Percentiles rank a stretch among this genome's conserved stretches.
Conservation (phyloP, 768 basidiomycete species). For the Phylloporus arenicola region DNA sequence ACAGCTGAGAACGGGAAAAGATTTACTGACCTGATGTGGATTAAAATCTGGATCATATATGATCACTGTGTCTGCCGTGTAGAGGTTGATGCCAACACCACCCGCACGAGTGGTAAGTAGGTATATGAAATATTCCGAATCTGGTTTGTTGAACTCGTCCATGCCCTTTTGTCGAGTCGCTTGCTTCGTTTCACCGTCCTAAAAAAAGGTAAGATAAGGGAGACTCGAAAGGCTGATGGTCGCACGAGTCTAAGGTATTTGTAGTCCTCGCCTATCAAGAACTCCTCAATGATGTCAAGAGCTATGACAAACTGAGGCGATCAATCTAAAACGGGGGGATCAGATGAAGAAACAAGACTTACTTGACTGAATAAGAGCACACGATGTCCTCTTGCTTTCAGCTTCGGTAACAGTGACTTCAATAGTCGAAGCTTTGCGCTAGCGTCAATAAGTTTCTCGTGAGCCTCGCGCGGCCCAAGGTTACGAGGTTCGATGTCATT, state of each 20-base stretch:
- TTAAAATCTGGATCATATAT: slow-evolving; percentile 97
- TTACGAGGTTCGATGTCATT: slow-evolving; percentile 72
- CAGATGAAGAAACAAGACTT: slow-evolving; percentile 13
- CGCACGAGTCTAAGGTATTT: slow-evolving; percentile 74
- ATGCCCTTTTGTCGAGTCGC: slow-evolving; percentile 86
- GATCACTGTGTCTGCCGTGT: slow-evolving; percentile 90
- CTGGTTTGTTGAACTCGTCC: slow-evolving; percentile 88
- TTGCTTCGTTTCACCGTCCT: slow-evolving; percentile 91
- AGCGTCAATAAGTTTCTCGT: slow-evolving; percentile 74
- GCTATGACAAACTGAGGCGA: slow-evolving; percentile 76
- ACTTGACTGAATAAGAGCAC: slow-evolving; percentile 92
- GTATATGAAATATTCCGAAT: slow-evolving; percentile 87
- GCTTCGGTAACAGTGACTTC: slow-evolving; percentile 71
- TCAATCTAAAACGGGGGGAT: background rate
- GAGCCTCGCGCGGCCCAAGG: slow-evolving; percentile 52
- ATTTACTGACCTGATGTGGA: slow-evolving; percentile 75
- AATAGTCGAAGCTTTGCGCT: slow-evolving; percentile 84
- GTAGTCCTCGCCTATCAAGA: slow-evolving; percentile 72
- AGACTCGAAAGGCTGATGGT: slow-evolving; percentile 2
- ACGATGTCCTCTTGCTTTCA: slow-evolving; percentile 81
- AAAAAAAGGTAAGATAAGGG: slow-evolving; percentile 7
- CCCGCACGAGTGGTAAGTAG: slow-evolving; percentile 90
- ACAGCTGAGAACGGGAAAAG: background rate
- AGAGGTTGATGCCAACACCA: slow-evolving; percentile 88
- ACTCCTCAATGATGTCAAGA: slow-evolving; percentile 85